Percentiles rank a stretch among this genome's conserved stretches.
phyloP scores from a whole-genome alignment of 2,329 filamentous ascomycete genomes.

The Canariomyces notabilis region DNA sequence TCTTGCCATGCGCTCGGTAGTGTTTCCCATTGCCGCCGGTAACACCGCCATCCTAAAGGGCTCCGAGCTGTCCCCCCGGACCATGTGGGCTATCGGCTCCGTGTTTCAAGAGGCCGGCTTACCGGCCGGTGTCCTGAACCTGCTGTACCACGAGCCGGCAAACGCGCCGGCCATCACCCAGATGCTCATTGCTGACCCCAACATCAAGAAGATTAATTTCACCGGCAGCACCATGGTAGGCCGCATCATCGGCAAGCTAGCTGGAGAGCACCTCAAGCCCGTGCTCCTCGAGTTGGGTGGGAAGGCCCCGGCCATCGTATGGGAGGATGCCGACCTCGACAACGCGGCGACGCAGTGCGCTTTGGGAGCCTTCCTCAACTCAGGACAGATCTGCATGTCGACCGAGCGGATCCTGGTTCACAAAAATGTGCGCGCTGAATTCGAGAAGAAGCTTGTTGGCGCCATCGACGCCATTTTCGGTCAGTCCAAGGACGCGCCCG shows the following conservation, averaged over 20 bases:
- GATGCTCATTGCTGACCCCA: constrained; percentile 60
- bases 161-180: constrained; percentile 64
- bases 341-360: constrained; percentile 64
- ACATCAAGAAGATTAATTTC: constrained; percentile 78
- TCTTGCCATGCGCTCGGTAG: constrained; percentile 49
- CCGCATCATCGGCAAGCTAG: constrained; percentile 62
- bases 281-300: constrained; percentile 77
- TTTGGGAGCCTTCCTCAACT: constrained; percentile 65
- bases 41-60: constrained; percentile 73
- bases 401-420: constrained; percentile 69
- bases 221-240: constrained; percentile 74
- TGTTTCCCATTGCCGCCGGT: constrained; percentile 67
- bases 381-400: constrained; percentile 80
- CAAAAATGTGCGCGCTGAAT: constrained; percentile 41
- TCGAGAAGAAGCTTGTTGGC: constrained; percentile 39
- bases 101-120: constrained; percentile 70
- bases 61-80: constrained; percentile 62
- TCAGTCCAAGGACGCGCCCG: constrained; percentile 56
- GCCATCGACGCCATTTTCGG: constrained; percentile 41
- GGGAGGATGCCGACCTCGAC: constrained; percentile 73
- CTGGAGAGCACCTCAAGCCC: constrained; percentile 72
- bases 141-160: constrained; percentile 60
- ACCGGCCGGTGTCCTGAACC: constrained; percentile 68
- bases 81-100: constrained; percentile 56
- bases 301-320: constrained; percentile 73